Evolutionary conservation across 2,329 filamentous ascomycete genomes (phyloP), one percentile per base, ranked within the genome.

Genomic region (Rhynchosporium agropyri): DNA sequence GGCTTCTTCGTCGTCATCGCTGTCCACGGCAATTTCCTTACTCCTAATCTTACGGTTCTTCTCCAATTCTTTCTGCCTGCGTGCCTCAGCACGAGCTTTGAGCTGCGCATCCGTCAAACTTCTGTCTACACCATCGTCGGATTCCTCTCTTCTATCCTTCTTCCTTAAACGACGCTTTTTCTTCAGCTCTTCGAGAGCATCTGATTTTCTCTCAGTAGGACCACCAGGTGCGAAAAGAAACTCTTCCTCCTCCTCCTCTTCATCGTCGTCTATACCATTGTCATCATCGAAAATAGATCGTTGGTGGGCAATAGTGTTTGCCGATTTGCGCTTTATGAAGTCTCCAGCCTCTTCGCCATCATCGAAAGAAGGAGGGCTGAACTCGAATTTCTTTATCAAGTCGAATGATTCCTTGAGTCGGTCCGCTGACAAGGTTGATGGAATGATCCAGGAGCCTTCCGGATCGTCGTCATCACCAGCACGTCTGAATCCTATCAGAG

Each of bases 1-100:
- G 62, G 85, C 84, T 53, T 92, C 91, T 40, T 84, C 86, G 71
- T 97, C 92, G 59, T 98, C 95, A 73, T 98, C 95, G 68, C 89
- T 92, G 43, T 89, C 87, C 63, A 89, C 85, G 57, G 99, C 89
- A 71, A 87, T 94, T 45, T 94, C 77, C 29, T 88, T 87, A 71
- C 90, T 96, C 80, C 97, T 98, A 77, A 95, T 89, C 73, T 89
- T 90, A 38, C 81, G 80, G 55, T 86, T 83, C 76, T 92, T 92
- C 71, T 93, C 91, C n/a, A 84, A 79, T 68, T 96, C 88, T 68
- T 85, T 89, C 58, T 87, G 81, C 12, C 82, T 81, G 12, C 86
- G 86, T 61, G 83, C 84, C 67, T 85, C 86, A 38, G 84, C 80
- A 15, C 81, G 74, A 53, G 80, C 79, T 62, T 87, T 84, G 4